Percentiles rank a stretch among this genome's conserved stretches.
phyloP scores from a whole-genome alignment of 495 filamentous ascomycete species.

The Annulohypoxylon maeteangense region DNA sequence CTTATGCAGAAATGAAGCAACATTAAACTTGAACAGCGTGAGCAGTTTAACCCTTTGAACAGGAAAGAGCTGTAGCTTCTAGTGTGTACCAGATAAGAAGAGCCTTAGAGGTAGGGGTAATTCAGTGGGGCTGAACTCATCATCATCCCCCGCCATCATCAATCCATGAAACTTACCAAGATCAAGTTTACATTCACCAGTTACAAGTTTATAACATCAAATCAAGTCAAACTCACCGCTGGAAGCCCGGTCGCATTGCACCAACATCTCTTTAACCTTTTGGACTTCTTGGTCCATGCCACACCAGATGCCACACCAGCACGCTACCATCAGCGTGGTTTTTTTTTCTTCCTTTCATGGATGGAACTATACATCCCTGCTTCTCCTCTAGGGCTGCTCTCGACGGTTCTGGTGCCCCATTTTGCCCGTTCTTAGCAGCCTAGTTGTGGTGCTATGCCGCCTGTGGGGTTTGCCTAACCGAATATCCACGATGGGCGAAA shows the following conservation, averaged over 20 bases:
- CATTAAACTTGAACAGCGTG: too few relatives aligned
- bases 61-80: not conserved
- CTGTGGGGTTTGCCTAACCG: slow-evolving; percentile 14
- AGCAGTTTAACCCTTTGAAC: too few relatives aligned
- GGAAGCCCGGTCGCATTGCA: slow-evolving; percentile 16
- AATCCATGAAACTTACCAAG: not conserved
- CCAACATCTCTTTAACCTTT: slow-evolving; percentile 6
- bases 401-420: slow-evolving; percentile 23
- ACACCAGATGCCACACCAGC: slow-evolving; percentile 18
- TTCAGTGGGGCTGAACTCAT: not conserved
- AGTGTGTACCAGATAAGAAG: not conserved
- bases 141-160: not conserved
- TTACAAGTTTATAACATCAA: slow-evolving; percentile 7
- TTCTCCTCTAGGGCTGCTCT: slow-evolving; percentile 10
- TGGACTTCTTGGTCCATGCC: slow-evolving; percentile 24
- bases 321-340: slow-evolving; percentile 8
- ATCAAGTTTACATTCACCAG: slow-evolving; percentile 2
- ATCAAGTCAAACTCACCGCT: slow-evolving; percentile 33
- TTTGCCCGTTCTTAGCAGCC: not conserved
- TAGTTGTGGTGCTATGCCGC: slow-evolving; percentile 8
- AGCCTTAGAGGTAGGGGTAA: not conserved
- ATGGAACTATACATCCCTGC: slow-evolving; percentile 15
- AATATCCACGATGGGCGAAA: slow-evolving; percentile 5
- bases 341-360: not conserved
- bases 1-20: not conserved